Base-by-base conservation (phyloP, 2,329 filamentous ascomycete genomes). In the Mariannaea sp. region DNA sequence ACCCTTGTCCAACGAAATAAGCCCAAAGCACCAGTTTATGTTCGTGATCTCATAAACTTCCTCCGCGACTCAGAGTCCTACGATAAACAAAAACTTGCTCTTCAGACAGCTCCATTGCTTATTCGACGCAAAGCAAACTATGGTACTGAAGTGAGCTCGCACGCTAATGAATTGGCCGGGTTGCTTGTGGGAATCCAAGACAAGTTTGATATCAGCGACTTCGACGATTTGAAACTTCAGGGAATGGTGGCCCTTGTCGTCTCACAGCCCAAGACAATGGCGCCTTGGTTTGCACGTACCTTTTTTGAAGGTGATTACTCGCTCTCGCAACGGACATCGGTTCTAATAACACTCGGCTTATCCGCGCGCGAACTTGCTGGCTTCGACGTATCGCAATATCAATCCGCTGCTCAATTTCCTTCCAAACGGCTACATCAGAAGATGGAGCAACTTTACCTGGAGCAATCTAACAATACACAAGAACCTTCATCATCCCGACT, bases 281-380 rank as follows among this genome's bases (percentile, higher is more conserved):
- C 86, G 0, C 89, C 85, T 12, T 95, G 90, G 88, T 90, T 95
- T 53, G 85, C 88, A 3, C 85, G 86, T 51, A 88, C 89, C 0
- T 95, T 94, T 68, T 97, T 97, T 68, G 87, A 91, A 35, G 92
- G 92, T 13, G 94, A 99, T 68, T 92, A 94, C 71, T 96, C 92
- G 0, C 77, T 97, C 30, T 83, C 87, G 0, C 93, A 97, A 69
- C 83, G 94, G 32, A 89, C 88, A 7, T 84, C 89, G 0, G 80
- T 97, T 30, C 85, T 99, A 46, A 87, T 90, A 16, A 86, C 90
- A 0, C 76, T 99, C 4, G 93, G 92, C 0, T 75, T 99, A 0
- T 84, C 88, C 24, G 90, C 90, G 2, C 83, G 93, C 53, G 92
- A 97, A 71, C 73, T 99, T 8, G 90, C 91, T 2, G 92, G 94